Evolutionary conservation across 805 yeast genomes (phyloP), one percentile per base, ranked within the genome.

Genomic region (Zygosaccharomyces bailii): DNA sequence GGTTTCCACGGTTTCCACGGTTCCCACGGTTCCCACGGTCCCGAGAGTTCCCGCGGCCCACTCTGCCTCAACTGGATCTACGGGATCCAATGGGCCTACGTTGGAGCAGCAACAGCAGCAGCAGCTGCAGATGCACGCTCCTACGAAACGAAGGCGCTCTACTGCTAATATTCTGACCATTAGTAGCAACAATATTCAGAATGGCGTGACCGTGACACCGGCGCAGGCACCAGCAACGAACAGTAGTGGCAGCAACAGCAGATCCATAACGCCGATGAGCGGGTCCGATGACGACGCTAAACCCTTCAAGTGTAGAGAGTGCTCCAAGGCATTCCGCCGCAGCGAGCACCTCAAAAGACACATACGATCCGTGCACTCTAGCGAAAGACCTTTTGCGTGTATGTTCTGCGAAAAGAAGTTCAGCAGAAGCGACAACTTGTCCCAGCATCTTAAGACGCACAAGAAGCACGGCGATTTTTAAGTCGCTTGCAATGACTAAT

Each of bases 331-430:
- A 3, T 82, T 83, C 62, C 76, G 75, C 51, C 71, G 86, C 49
- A 78, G 78, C 53, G 86, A 83, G 48, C 86, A 82, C 58, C 66
- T 81, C 56, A 80, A 79, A 58, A 66, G 89, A 44, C 89, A 83
- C 57, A 73, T 78, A 59, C 66, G 86, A 46, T 79, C 84, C 17
- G 79, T 82, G 51, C 89, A 82, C 58, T 73, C 82, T 20, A 64
- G 74, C 49, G 75, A 77, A 53, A 70, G 78, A 49, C 84, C 84
- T 1, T 82, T 74, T 61, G 75, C 72, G 39, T 83, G 88, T 56
- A 56, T 67, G 13, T 63, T 68, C 37, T 83, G 89, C 56, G 70
- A 69, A 34, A 82, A 80, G 59, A 76, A 75, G 52, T 82, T 82
- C 53, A 77, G 84, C 48, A 64, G 89, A 44, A 74, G 82, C 10